Base-by-base conservation (phyloP, 768 basidiomycete genomes). In the Nidularia pulvinata region DNA sequence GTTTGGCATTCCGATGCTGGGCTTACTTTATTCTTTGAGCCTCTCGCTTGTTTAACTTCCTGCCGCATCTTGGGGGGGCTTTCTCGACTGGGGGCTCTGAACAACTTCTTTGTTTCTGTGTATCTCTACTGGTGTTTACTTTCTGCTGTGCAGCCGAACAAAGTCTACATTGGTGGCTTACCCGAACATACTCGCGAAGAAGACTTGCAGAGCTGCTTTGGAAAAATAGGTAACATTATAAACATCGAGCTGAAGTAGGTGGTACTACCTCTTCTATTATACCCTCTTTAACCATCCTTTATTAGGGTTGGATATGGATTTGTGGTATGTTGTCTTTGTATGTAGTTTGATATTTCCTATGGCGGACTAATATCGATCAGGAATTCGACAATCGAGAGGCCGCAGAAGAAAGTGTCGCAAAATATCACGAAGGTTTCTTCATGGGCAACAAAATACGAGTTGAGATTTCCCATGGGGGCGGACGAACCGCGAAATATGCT, bases 401-500 rank as follows among this genome's bases (percentile, higher is more conserved):
- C 39, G 92, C 92, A 1, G 91, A 93, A 65, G 88, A 91, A 67
- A 91, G 91, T 55, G 90, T 94, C 5, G 82, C 85, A 4, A 93
- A 93, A 65, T 95, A 94, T 61, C 82, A 95, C 57, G 91, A 93
- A 74, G 91, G 92, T 1, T 87, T 78, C 57, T 95, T 95, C 67
- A 91, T 95, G 91, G 92, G 93, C 43, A 93, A 92, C 68, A 93
- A 91, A 75, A 93, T 95, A 52, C 85, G 89, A 9, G 93, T 94
- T 7, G 93, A 94, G 64, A 72, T 88, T 11, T 93, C 93, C 33
- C 91, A 88, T 66, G 90, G 91, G 33, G 91, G 91, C 49, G 89
- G 91, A 13, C 79, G 90, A 53, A 85, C 87, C 11, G 86, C 88
- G 7, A 93, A 91, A 65, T 90, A 86, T 55, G 70, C 81, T n/a